These are phyloP conservation scores for Buxus sempervirens DNA, from an alignment of 164 flowering plant genomes.

Conservation along the genomic window DNA sequence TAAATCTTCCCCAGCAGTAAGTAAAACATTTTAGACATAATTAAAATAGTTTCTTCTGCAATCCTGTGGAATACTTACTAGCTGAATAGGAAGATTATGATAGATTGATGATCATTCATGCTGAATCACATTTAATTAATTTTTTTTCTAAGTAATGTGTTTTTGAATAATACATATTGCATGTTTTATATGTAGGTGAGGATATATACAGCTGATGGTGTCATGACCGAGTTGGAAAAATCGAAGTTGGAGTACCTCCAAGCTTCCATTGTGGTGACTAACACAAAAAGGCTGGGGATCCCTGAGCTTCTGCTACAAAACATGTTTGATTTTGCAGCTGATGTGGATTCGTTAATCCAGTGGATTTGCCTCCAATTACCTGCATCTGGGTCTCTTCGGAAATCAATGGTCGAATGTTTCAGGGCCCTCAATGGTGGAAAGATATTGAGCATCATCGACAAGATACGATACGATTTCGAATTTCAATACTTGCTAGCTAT, in stretches of 20 bases:
- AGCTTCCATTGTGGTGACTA: slow-evolving; percentile 74
- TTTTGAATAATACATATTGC: background rate
- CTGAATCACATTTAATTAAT: no score
- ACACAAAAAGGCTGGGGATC: slow-evolving; percentile 49
- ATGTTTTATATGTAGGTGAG: slow-evolving; percentile 47
- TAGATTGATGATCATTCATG: no score
- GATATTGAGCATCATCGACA: slow-evolving; percentile 38
- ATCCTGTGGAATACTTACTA: no score
- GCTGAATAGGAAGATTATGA: no score
- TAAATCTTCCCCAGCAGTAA: slow-evolving; percentile 90
- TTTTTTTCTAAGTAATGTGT: no score
- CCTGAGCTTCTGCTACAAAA: slow-evolving; percentile 66
- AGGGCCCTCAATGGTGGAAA: slow-evolving; percentile 39
- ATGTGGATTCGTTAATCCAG: slow-evolving; percentile 51
- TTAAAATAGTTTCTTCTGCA: no score
- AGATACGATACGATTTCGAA: slow-evolving; percentile 71
- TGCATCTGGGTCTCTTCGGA: slow-evolving; percentile 68
- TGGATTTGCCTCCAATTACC: slow-evolving; percentile 90
- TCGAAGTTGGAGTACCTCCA: slow-evolving; percentile 87
- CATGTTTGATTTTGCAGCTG: slow-evolving; percentile 55
- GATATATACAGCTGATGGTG: slow-evolving; percentile 71
- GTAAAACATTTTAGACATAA: slow-evolving; percentile 4
- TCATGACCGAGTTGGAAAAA: slow-evolving; percentile 63
- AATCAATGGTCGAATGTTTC: slow-evolving; percentile 76
- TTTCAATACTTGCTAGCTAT: slow-evolving; percentile 67